These are phyloP conservation scores for Heterotrichella gracilis DNA, from an alignment of 352 stramenopile genomes.

Conservation along the genomic window DNA sequence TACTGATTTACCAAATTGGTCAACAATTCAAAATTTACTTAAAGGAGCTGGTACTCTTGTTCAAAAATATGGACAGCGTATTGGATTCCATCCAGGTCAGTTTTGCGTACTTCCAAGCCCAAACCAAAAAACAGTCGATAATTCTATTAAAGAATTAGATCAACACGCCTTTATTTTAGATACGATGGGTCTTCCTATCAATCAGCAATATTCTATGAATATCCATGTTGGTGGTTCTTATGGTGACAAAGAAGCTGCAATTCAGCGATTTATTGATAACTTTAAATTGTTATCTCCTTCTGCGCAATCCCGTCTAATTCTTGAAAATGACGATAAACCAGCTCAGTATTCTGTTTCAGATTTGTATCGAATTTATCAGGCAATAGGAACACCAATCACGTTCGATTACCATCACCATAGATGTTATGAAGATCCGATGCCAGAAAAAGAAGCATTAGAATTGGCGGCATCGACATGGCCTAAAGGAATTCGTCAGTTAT, in stretches of 20 bases:
- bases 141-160: conserved; percentile 13
- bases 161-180: conserved; percentile 6
- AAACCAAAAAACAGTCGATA: background rate
- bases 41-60: background rate
- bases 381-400: background rate
- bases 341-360: conserved; percentile 7
- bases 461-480: background rate
- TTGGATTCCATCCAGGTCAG: conserved; percentile 3
- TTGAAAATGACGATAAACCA: conserved; percentile 12
- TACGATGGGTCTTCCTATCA: background rate
- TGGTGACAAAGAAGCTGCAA: background rate
- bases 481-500: background rate
- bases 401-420: conserved; percentile 12
- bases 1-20: conserved; percentile 1
- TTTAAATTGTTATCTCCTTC: conserved; percentile 1
- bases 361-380: conserved; percentile 12
- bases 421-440: background rate
- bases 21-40: background rate
- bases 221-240: conserved; percentile 11
- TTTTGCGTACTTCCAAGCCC: conserved; percentile 8
- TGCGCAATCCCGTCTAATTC: background rate
- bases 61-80: background rate
- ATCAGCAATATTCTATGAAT: background rate
- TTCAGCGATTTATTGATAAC: background rate
- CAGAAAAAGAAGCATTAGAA: conserved; percentile 9